Evolutionary conservation across 2,329 filamentous ascomycete genomes (phyloP), one percentile per base, ranked within the genome.

Genomic region (Tolypocladium guangdongense): DNA sequence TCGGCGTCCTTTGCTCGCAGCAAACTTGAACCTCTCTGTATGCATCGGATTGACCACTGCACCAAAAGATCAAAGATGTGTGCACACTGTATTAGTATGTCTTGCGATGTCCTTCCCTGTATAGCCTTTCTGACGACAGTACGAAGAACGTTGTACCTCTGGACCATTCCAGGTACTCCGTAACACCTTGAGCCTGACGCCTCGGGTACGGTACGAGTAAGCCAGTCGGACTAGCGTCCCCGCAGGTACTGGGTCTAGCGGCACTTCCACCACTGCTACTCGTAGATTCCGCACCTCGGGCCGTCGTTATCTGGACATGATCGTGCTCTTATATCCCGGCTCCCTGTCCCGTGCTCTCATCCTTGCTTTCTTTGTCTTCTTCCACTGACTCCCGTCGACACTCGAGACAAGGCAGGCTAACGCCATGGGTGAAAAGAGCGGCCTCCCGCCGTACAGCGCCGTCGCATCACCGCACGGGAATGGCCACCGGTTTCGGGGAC

Each of bases 371-470:
- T 7, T 12, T 14, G 27, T 16, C 16, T 14, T 4, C 35, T 16
- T n/a, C 18, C 27, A 46, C 20, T 4, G 18, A 20, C 14, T 20
- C 10, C 6, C 18, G 14, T 47, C 43, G 4, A 11, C 18, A 20
- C n/a, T 20, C 24, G 27, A 7, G 8, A n/a, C 16, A 2, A 5
- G 43, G 22, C 27, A 32, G 14, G 22, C 16, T 12, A 18, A 18
- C 16, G 18, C 7, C 43, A 68, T 68, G 66, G 64, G 64, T 39
- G 78, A 69, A 46, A 75, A 78, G 62, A 67, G 61, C 49, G 66
- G 66, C 16, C 67, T 76, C 46, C 76, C 75, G 54, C 70, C 75
- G 4, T 77, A 78, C 59, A 72, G 67, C 58, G 68, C 66, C 11
- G 58, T 64, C 22, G 62, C 63, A 47, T 60, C 61, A n/a, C 58